Percentiles rank a stretch among this genome's conserved stretches.
These are phyloP conservation scores for Aureobasidium sp. DNA, from an alignment of 2,329 filamentous ascomycete genomes.

Conservation along the genomic window DNA sequence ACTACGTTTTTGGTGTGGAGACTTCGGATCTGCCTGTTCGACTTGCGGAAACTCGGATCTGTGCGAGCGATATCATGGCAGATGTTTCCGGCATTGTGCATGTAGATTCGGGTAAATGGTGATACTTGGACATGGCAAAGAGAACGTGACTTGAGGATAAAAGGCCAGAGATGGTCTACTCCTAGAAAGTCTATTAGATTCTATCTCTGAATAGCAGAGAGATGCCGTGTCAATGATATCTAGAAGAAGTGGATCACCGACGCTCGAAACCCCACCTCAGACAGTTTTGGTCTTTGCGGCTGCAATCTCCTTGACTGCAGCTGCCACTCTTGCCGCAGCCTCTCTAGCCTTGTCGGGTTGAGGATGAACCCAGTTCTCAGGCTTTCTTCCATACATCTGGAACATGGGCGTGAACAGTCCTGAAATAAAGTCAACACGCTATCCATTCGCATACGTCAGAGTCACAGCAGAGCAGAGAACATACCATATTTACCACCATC, in stretches of 20 bases:
- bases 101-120: background rate
- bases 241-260: background rate
- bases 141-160: background rate
- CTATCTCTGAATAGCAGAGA: background rate
- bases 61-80: background rate
- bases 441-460: background rate
- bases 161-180: background rate
- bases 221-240: background rate
- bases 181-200: too few species aligned
- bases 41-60: background rate
- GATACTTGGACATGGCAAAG: background rate
- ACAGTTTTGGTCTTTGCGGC: background rate
- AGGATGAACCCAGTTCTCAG: conserved; percentile 29
- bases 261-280: background rate
- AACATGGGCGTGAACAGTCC: conserved; percentile 94
- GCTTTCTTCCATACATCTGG: conserved; percentile 89
- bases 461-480: background rate
- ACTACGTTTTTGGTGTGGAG: background rate
- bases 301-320: background rate
- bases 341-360: background rate
- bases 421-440: background rate
- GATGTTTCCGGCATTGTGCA: background rate
- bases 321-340: background rate
- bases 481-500: conserved; percentile 72
- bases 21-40: background rate